Base-by-base conservation (phyloP, 2,329 filamentous ascomycete genomes). In the Aspergillus sojae region DNA sequence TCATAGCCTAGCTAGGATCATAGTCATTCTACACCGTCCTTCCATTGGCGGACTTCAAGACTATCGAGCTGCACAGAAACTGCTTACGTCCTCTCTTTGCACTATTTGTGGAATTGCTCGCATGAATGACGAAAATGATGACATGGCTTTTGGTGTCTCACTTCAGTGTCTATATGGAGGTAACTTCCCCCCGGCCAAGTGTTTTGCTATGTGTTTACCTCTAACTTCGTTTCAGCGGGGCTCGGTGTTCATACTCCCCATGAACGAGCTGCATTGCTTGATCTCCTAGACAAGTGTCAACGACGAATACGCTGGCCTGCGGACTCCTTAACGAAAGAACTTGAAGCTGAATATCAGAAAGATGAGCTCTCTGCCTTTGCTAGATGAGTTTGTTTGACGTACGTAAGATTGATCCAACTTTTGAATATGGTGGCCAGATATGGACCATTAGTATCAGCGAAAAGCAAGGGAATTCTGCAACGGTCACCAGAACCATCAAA, bases 21-120 rank as follows among this genome's bases (percentile, higher is more conserved):
- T 88, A 0, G 78, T 86, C 1, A 74, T 85, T 0, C 78, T 86
- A 55, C 82, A 87, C 58, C 80, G 84, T 54, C 85, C 85, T 1
- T 82, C 81, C 0, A 75, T 78, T 12, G 82, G 82, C 2, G 84
- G 83, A 0, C 80, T 84, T 54, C 76, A 82, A 19, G 83, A 83
- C 12, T 85, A 83, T 65, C 65, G 66, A 12, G 67, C 68, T 3
- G 68, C 67, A 3, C 71, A 74, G 30, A 69, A 66, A 28, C 63
- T 68, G 14, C 58, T 72, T 6, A 65, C 66, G 2, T 36, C 65
- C 1, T 71, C 71, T 9, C 65, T 74, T 4, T 69, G 64, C 32
- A 72, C 65, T 0, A 72, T 75, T 10, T 75, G 71, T 50, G 73
- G 73, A 1, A 68, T 74, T 56, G 69, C 71, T 23, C 65, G 68